Evolutionary conservation across 768 basidiomycete genomes (phyloP).

Genomic region (Termitomyces sp.): DNA sequence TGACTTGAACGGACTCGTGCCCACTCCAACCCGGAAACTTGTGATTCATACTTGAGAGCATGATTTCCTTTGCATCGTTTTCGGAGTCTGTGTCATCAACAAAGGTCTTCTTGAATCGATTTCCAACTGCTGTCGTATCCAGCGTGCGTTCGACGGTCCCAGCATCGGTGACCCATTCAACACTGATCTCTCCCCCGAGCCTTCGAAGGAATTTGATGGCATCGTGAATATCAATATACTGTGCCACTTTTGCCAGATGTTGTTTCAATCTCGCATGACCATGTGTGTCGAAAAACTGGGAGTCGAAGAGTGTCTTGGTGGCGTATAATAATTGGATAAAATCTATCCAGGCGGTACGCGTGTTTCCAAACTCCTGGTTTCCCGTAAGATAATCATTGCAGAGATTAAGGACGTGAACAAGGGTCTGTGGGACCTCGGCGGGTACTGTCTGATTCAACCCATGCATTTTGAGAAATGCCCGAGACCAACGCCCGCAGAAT

Average conservation of each 20-base stretch:
- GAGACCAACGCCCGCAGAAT: background rate
- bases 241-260: too few species aligned
- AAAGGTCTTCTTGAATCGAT: background rate
- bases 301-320: too few species aligned
- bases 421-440: background rate
- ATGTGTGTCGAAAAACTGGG: too few species aligned
- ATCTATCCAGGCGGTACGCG: background rate
- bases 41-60: background rate
- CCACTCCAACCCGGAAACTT: background rate
- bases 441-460: background rate
- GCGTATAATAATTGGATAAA: background rate
- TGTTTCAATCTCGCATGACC: background rate
- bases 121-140: background rate
- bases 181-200: too few species aligned
- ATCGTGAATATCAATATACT: too few species aligned
- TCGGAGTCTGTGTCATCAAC: background rate
- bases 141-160: background rate
- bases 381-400: background rate
- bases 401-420: background rate
- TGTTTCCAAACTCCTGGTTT: background rate
- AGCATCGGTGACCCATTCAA: too few species aligned
- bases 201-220: too few species aligned
- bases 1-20: background rate
- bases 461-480: background rate
- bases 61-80: background rate